These are phyloP conservation scores for Talaromyces pinophilus DNA, from an alignment of 2,329 filamentous ascomycete genomes.

Conservation along the genomic window DNA sequence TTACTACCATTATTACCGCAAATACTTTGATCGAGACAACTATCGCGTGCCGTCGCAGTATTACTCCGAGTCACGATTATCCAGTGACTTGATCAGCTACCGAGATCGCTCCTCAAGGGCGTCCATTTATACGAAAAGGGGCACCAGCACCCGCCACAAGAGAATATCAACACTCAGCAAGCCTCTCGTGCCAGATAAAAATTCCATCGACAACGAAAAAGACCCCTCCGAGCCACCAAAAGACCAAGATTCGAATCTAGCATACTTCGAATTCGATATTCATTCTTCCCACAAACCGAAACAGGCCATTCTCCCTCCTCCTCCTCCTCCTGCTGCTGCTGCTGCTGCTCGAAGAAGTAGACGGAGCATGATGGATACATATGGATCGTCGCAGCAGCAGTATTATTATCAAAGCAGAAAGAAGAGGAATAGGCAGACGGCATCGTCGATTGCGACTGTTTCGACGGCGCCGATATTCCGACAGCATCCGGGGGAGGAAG, in stretches of 20 bases:
- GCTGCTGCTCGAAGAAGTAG: neutral
- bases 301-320: neutral
- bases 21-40: slow-evolving; percentile 10
- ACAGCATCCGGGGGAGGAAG: slow-evolving; percentile 22
- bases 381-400: neutral
- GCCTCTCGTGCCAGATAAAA: neutral
- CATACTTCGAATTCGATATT: slow-evolving; percentile 5
- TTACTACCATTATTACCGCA: slow-evolving; percentile 15
- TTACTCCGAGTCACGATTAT: neutral
- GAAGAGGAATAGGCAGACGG: slow-evolving; percentile 3
- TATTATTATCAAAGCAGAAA: neutral
- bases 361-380: neutral
- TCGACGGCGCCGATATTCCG: slow-evolving; percentile 21
- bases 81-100: neutral
- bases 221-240: neutral
- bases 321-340: neutral
- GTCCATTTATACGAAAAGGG: neutral
- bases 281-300: neutral
- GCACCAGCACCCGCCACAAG: neutral
- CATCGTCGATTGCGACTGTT: slow-evolving; percentile 8
- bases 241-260: neutral
- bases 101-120: neutral
- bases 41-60: slow-evolving; percentile 2
- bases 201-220: neutral
- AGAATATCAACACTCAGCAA: neutral